Evolutionary conservation across 768 basidiomycete species (phyloP), one percentile per base, ranked within the genome.

Genomic region (Leucogyrophana mollusca): DNA sequence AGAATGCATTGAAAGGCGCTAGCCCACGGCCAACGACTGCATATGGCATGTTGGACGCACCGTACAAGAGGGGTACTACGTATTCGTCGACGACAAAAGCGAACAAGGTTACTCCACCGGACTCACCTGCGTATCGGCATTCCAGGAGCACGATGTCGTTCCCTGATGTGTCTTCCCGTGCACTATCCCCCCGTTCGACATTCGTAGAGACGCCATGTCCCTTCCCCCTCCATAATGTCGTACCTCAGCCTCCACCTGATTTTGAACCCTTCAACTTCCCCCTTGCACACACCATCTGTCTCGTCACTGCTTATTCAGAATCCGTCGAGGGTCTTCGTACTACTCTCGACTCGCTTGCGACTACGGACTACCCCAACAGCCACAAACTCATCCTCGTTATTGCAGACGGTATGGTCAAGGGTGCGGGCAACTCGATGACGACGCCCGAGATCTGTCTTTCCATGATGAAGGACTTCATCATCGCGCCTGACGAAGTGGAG

Each of bases 251-350:
- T 9, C 78, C 93, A 21, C 73, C 79, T 1, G 94, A 96, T 58
- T 94, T 81, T 53, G 89, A 97, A 64, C 96, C 96, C 0, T 97
- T 95, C 78, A 89, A 91, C 58, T 99, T 90, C 76, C 94, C 93
- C 0, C 82, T 97, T 39, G 87, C 82, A 1, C 92, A 98, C 66
- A 86, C 90, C 4, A 94, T 98, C 55, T 91, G 92, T 59, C 83
- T 98, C 37, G 96, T 99, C 51, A 99, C 96, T 1, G 96, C 96
- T 1, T 99, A 99, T 66, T 96, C 95, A 0, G 96, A 99, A 67
- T 94, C 92, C 3, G 77, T 94, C 17, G 94, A 96, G 65, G 96
- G 96, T 71, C 74, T 99, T 2, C 82, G 95, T 32, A 99, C 96
- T 14, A 99, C 96, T 0, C 75, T 99, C n/a, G 96, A 99, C 66